Percentiles rank a stretch among this genome's conserved stretches.
Evolutionary conservation across 257 asterid species (phyloP).

Genomic region (Solanum tarapatanum): DNA sequence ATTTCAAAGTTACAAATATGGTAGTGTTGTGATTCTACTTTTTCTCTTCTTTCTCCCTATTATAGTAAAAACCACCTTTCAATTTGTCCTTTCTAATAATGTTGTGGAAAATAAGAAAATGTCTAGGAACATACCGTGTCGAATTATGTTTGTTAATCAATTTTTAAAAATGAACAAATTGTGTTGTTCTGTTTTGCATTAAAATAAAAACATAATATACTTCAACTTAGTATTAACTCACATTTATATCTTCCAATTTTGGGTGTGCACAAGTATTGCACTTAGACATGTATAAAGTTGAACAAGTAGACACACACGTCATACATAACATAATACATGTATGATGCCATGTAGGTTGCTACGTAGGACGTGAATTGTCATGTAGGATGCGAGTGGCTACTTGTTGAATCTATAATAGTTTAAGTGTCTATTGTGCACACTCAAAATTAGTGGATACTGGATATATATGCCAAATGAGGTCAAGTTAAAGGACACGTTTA

Average conservation of each 20-base stretch:
- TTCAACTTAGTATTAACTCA: not conserved
- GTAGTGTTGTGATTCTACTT: not conserved
- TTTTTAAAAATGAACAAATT: not conserved
- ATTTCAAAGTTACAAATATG: not conserved
- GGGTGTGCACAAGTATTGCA: not conserved
- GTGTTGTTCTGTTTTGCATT: not conserved
- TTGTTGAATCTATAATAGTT: no score
- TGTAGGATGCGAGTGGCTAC: not conserved
- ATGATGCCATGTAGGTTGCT: not conserved
- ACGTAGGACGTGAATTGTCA: not conserved
- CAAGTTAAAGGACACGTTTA: not conserved
- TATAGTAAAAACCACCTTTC: not conserved
- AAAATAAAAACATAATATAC: not conserved
- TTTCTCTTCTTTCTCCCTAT: not conserved
- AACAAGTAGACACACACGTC: no score
- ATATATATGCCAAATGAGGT: not conserved
- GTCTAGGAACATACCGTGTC: not conserved
- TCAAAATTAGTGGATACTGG: no score
- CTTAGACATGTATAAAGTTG: no score
- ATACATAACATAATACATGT: no score
- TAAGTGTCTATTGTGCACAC: not conserved
- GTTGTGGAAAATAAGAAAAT: not conserved
- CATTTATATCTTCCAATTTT: no score
- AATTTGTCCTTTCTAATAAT: not conserved
- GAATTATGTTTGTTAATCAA: not conserved